Evolutionary conservation across 2,329 filamentous ascomycete genomes (phyloP), one percentile per base, ranked within the genome.

Genomic region (Venturia pyrina): DNA sequence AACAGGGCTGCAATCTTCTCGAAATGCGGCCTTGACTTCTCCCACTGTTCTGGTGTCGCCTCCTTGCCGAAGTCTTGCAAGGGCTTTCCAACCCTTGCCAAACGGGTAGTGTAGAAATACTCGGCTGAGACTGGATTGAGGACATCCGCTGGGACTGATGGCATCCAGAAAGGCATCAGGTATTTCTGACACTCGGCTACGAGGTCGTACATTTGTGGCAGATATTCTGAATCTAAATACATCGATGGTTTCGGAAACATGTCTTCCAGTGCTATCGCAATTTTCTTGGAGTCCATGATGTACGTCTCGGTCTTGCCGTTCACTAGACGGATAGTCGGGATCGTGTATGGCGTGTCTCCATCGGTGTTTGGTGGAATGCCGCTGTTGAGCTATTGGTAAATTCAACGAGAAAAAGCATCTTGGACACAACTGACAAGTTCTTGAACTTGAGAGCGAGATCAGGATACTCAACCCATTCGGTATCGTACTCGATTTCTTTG

Each of bases 401-500:
- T 24, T 50, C 50, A n/a, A 21, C 43, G 48, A 65, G 43, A 50
- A 37, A 17, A 7, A 8, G 43, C 19, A 17, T 37, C 11, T 19
- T 28, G 4, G 24, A 15, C 46, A 7, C 7, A 24, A 74, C 80
- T 70, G 70, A 86, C 84, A 85, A 78, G 37, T 80, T 77, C 70
- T 83, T 78, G 62, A 90, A 77, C 2, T 74, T 82, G 1, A 83
- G 75, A 66, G 78, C 81, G 67, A 91, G 79, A 44, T 89, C 83
- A 0, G 87, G 87, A 69, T 89, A 90, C 71, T 89, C 86, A 19
- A 86, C 75, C 86, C 87, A 90, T 80, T 87, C 79, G 0, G 87
- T 90, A 72, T 82, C 81, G 77, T 90, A 91, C 59, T 85, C 80
- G 17, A 90, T 73, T 1, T 79, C 78, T 73, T 91, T 91, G 77